These are phyloP conservation scores for Dendrobium nobile DNA, from an alignment of 106 monocot species.

Conservation along the genomic window DNA sequence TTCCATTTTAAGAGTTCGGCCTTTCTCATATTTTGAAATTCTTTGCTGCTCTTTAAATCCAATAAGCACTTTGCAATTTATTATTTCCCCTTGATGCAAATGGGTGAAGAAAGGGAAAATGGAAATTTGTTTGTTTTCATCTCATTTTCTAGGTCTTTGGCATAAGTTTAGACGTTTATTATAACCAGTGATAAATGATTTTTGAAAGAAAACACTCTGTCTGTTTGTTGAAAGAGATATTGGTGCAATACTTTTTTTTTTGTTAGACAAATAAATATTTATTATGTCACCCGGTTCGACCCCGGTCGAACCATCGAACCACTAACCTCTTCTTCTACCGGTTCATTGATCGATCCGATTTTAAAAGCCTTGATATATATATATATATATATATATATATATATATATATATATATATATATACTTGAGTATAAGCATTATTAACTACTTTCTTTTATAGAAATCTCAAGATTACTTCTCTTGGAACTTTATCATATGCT, in stretches of 20 bases:
- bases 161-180: neutral
- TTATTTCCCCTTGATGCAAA: neutral
- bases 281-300: too few relatives aligned
- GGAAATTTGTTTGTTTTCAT: neutral
- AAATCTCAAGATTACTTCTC: too few relatives aligned
- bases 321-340: too few relatives aligned
- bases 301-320: too few relatives aligned
- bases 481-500: too few relatives aligned
- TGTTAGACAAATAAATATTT: neutral
- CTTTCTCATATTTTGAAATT: neutral
- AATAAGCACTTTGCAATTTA: neutral
- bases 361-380: too few relatives aligned
- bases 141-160: neutral
- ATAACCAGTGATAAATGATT: neutral
- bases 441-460: too few relatives aligned
- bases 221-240: too few relatives aligned
- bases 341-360: too few relatives aligned
- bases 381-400: too few relatives aligned
- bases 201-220: neutral
- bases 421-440: too few relatives aligned
- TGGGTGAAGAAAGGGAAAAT: neutral
- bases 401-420: too few relatives aligned
- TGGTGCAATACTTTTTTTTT: neutral
- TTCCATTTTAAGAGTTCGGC: neutral
- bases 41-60: neutral